phyloP scores from a whole-genome alignment of 495 filamentous ascomycete species.

The Geopyxis carbonaria region DNA sequence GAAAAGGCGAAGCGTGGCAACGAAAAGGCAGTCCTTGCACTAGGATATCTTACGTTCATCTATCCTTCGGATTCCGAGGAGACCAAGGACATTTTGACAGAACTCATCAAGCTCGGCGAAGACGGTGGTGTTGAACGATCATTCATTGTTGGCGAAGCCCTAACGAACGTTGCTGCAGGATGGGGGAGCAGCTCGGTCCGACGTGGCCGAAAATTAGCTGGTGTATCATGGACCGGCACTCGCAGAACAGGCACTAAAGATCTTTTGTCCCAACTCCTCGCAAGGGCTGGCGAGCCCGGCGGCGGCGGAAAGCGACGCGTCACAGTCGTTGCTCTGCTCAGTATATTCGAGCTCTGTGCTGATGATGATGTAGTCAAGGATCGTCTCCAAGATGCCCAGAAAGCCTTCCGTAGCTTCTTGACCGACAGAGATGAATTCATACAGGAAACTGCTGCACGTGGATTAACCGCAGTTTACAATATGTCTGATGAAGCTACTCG shows the following conservation, averaged over 20 bases:
- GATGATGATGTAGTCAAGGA: constrained; percentile 51
- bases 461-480: constrained; percentile 78
- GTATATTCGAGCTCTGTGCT: constrained; percentile 80
- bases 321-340: constrained; percentile 38
- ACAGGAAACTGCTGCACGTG: constrained; percentile 84
- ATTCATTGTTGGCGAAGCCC: constrained; percentile 73
- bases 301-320: constrained; percentile 3
- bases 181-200: constrained; percentile 55
- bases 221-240: constrained; percentile 8
- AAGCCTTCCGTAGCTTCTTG: constrained; percentile 72
- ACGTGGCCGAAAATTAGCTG: constrained; percentile 46
- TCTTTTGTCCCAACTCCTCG: constrained; percentile 42
- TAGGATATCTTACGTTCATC: constrained; percentile 51
- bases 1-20: constrained; percentile 59
- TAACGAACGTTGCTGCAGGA: constrained; percentile 55
- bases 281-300: constrained; percentile 4
- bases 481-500: constrained; percentile 66
- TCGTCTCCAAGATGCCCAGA: constrained; percentile 61
- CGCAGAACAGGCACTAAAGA: constrained; percentile 5
- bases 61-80: constrained; percentile 20
- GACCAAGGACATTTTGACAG: constrained; percentile 32
- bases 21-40: constrained; percentile 56
- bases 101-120: constrained; percentile 59
- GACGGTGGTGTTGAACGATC: constrained; percentile 70
- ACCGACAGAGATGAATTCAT: constrained; percentile 76